Base-by-base conservation (phyloP, 129 eudicot species). In the Flaveria linearis region DNA sequence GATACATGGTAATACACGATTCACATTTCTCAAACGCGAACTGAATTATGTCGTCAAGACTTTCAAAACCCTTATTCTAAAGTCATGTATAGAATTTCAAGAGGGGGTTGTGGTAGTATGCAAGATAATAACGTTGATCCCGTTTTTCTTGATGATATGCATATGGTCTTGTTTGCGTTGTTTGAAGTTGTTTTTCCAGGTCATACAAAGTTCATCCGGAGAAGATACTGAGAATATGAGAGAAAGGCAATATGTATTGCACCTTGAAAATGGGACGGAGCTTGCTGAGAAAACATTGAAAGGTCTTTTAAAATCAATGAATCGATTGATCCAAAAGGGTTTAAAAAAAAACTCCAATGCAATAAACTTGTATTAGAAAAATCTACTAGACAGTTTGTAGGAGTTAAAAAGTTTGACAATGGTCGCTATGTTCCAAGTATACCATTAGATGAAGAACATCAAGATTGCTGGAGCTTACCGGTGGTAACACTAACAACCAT, bases 31-130 rank as follows among this genome's bases (percentile, higher is more conserved):
- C 22, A 20, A 9, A 9, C 63, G 18, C 63, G 3, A 18, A 57
- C 15, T 0, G 5, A 57, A 56, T 20, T 1, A 6, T 26, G 63
- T 56, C 28, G 9, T 56, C 63, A 56, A 57, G 13, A 9, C 5
- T 57, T 9, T 56, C 5, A 57, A 20, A 57, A 20, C 20, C 63
- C 14, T 18, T 8, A 57, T 57, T 57, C 14, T 57, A 11, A 20
- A 8, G 23, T 9, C 49, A 5, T 69, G 45, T 69, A 49, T 46
- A 47, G 22, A 12, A 26, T 2, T 69, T 49, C 36, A 25, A 23
- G 33, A 11, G 3, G 74, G n/a, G 25, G 75, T 78, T 26, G 85
- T 83, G 60, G 61, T 86, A 9, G 23, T 58, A 1, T 80, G 87
- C 85, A 86, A 86, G 41, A 28, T 70, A 23, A 45, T 77, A 14